Base-by-base conservation (phyloP, 1,284 basidiomycete species). In the Wolfiporia cocos region DNA sequence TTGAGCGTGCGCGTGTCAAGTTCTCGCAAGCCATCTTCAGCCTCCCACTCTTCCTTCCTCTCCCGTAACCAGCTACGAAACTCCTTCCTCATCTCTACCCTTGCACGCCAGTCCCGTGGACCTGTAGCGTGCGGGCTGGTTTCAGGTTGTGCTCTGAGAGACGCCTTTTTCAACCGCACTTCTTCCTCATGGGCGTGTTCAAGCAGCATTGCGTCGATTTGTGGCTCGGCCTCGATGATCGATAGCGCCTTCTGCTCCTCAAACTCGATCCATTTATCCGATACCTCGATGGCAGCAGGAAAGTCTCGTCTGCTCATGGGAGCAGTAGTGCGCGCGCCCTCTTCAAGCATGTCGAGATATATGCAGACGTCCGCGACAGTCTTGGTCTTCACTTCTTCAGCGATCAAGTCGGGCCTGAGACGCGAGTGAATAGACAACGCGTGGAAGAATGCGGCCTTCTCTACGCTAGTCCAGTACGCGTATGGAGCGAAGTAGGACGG, bases 371-470 rank as follows among this genome's bases (percentile, higher is more conserved):
- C 80, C 12, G 69, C 54, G 2, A 74, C 61, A 11, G 67, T 72
- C 61, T 86, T 88, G n/a, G 74, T 76, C 42, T 64, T 64, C 26
- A 87, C 64, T 39, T 74, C 71, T n/a, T 62, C 65, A 0, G 84
- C 76, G 41, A 89, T 81, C 34, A 88, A 67, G 56, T 91, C 86
- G 1, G 84, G 80, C 17, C 83, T 67, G 15, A 78, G 63, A 18
- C 81, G 72, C n/a, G 85, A 88, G 57, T 83, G 69, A 0, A 76
- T 58, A 12, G 68, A 56, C 12, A 89, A 61, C 0, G 71, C 75
- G 52, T 76, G 81, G 54, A 90, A 92, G 63, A 92, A 89, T 0
- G 56, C 49, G 11, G 75, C 66, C 52, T 86, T 86, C 55, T 92
- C 88, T 5, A 61, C 48, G 0, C 69, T 53, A 3, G 78, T 76